These are phyloP conservation scores for Penicillium riverlandense DNA, from an alignment of 495 filamentous ascomycete genomes.

Conservation along the genomic window DNA sequence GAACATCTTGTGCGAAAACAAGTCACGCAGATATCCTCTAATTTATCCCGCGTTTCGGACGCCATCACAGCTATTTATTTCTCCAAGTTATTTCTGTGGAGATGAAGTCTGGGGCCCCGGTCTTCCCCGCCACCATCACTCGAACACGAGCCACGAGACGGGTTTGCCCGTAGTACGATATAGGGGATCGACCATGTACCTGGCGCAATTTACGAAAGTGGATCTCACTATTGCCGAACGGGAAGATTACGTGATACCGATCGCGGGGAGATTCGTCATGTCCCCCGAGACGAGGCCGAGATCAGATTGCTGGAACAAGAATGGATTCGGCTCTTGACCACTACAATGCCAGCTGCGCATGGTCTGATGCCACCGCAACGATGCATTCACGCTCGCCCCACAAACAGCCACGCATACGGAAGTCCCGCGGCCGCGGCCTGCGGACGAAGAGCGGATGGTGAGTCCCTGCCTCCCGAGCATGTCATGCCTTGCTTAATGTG, in stretches of 20 bases:
- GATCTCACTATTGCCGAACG: background rate
- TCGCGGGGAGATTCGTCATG: too few species aligned
- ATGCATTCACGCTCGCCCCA: background rate
- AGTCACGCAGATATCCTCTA: background rate
- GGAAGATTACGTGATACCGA: background rate
- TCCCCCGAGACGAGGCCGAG: background rate
- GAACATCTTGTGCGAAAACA: background rate
- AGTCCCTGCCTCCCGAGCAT: background rate
- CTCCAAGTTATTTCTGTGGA: background rate
- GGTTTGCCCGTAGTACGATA: background rate
- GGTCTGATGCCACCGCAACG: background rate
- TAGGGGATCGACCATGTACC: background rate
- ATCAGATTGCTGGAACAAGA: background rate
- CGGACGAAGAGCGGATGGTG: constrained; percentile 5
- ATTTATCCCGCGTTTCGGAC: background rate
- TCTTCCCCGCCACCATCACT: background rate
- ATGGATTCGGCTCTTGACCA: background rate
- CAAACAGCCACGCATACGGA: constrained; percentile 1
- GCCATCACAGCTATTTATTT: background rate
- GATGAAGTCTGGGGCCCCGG: background rate
- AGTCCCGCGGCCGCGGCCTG: constrained; percentile 4
- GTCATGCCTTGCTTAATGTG: background rate
- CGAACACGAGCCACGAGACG: background rate
- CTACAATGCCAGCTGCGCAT: background rate
- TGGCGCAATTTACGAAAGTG: background rate